Evolutionary conservation across 805 yeast species (phyloP).

Genomic region (Yamadazyma olivae): DNA sequence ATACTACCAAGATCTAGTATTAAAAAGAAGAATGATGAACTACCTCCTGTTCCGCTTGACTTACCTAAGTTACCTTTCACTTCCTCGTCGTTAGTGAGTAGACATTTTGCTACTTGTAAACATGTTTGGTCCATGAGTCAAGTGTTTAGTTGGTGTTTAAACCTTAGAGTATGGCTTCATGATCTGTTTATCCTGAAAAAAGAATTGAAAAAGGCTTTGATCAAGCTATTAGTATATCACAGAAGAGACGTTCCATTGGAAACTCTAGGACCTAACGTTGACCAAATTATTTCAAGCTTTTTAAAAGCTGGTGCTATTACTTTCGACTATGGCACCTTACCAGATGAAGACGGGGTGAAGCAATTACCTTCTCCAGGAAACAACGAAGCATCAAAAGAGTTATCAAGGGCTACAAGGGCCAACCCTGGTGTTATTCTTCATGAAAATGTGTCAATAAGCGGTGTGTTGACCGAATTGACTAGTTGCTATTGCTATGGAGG

Average conservation of each 20-base stretch:
- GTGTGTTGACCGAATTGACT: constrained; percentile 44
- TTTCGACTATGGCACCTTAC: constrained; percentile 17
- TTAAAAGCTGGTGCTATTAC: constrained; percentile 40
- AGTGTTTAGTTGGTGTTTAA: constrained; percentile 54
- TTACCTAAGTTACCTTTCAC: constrained; percentile 58
- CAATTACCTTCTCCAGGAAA: constrained; percentile 10
- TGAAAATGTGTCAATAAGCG: constrained; percentile 23
- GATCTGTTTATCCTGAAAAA: constrained; percentile 46
- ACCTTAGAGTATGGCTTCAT: constrained; percentile 51
- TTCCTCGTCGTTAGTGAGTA: constrained; percentile 44
- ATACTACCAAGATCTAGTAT: constrained; percentile 5
- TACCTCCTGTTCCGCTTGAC: constrained; percentile 45
- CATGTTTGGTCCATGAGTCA: constrained; percentile 46
- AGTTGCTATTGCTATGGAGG: constrained; percentile 41
- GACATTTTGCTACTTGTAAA: constrained; percentile 48
- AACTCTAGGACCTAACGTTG: constrained; percentile 49
- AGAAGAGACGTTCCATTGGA: constrained; percentile 48
- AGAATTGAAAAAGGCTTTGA: constrained; percentile 54
- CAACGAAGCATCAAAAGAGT: constrained; percentile 1
- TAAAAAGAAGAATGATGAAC: constrained; percentile 18
- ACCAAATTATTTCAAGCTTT: constrained; percentile 44
- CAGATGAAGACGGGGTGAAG: constrained; percentile 11
- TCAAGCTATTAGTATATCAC: constrained; percentile 48
- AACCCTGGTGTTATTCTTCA: constrained; percentile 17
- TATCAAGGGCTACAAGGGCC: constrained; percentile 8